These are phyloP conservation scores for Halophytophthora batemanensis DNA, from an alignment of 352 stramenopile species.

Conservation along the genomic window DNA sequence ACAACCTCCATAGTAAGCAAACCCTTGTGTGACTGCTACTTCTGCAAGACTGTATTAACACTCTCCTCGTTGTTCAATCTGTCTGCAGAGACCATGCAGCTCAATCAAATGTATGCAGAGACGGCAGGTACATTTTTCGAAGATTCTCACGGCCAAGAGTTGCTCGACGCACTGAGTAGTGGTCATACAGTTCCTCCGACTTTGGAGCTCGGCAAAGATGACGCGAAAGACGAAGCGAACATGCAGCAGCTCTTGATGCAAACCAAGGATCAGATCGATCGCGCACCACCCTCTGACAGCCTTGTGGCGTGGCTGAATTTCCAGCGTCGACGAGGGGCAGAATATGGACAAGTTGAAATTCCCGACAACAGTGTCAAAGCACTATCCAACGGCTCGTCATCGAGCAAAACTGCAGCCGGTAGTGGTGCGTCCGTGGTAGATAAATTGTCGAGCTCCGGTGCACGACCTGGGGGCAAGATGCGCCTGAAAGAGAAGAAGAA, in stretches of 20 bases:
- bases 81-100: conserved; percentile 44
- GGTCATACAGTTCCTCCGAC: conserved; percentile 47
- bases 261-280: conserved; percentile 32
- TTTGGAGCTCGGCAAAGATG: conserved; percentile 38
- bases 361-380: not conserved
- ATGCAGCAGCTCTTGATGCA: conserved; percentile 30
- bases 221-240: conserved; percentile 37
- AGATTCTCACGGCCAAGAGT: conserved; percentile 45
- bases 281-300: conserved; percentile 49
- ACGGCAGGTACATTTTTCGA: conserved; percentile 61
- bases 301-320: conserved; percentile 73
- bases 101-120: conserved; percentile 58
- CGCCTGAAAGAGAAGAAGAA: conserved; percentile 65
- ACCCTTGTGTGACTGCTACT: not conserved
- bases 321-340: conserved; percentile 42
- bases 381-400: not conserved
- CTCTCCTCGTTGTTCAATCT: not conserved
- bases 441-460: conserved; percentile 13
- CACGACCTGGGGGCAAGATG: conserved; percentile 14
- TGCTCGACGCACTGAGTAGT: conserved; percentile 54
- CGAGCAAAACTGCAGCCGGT: not conserved
- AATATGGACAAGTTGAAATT: conserved; percentile 22
- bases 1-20: conserved; percentile 47
- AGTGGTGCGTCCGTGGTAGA: not conserved
- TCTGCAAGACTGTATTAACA: conserved; percentile 4